Evolutionary conservation across 129 eudicot species (phyloP).

Genomic region (Erigeron canadensis): DNA sequence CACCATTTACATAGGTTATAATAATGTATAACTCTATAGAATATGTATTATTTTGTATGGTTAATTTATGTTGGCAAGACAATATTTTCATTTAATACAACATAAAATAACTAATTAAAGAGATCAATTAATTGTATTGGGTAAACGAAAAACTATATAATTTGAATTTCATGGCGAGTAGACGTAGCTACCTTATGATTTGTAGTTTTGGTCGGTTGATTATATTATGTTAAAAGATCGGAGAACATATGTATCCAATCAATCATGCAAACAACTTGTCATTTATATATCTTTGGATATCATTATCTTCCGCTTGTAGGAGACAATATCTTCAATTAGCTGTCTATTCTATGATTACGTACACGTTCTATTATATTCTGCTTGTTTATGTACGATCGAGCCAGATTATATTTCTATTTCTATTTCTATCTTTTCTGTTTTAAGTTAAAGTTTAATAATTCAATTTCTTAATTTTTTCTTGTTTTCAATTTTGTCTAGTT

Average conservation of each 20-base stretch:
- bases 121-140: too few species aligned
- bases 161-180: not conserved
- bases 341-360: conserved; percentile 20
- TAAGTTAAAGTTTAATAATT: not conserved
- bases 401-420: not conserved
- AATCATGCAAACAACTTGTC: conserved; percentile 27
- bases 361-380: not conserved
- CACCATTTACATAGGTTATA: too few species aligned
- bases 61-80: too few species aligned
- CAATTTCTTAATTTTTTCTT: too few species aligned
- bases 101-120: too few species aligned
- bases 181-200: conserved; percentile 21
- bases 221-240: conserved; percentile 4
- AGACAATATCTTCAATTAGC: conserved; percentile 13
- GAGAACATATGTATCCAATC: conserved; percentile 17
- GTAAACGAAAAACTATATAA: too few species aligned
- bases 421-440: not conserved
- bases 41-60: too few species aligned
- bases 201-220: conserved; percentile 31
- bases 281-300: conserved; percentile 13
- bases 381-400: not conserved
- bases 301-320: conserved; percentile 24
- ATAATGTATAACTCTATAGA: too few species aligned
- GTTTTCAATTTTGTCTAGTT: too few species aligned
- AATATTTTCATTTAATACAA: too few species aligned